phyloP scores from a whole-genome alignment of 257 asterid species.

The Gentiana macrophylla region DNA sequence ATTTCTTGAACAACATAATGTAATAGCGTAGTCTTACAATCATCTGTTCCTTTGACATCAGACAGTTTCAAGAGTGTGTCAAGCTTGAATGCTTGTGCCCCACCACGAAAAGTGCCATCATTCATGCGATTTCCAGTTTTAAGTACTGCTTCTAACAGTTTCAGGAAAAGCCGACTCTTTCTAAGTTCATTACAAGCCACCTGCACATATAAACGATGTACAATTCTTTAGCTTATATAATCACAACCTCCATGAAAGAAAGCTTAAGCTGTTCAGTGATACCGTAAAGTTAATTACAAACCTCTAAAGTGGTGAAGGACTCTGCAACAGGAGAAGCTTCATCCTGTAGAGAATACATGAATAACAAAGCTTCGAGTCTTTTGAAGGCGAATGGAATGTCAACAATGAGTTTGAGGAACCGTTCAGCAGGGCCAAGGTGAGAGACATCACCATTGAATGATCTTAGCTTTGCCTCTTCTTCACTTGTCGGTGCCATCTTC shows the following conservation, averaged over 20 bases:
- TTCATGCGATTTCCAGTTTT: conserved; percentile 97
- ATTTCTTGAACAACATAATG: conserved; percentile 92
- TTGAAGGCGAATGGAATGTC: conserved; percentile 80
- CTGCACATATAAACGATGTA: conserved; percentile 29
- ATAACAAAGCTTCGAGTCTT: conserved; percentile 63
- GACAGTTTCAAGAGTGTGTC: conserved; percentile 78
- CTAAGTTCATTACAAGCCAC: conserved; percentile 84
- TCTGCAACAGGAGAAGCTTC: conserved; percentile 56
- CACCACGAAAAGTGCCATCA: conserved; percentile 85
- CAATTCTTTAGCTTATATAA: neutral
- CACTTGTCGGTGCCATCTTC: conserved; percentile 71
- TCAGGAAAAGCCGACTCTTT: conserved; percentile 69
- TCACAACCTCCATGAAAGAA: neutral
- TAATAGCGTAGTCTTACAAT: conserved; percentile 63
- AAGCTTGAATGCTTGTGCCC: conserved; percentile 93
- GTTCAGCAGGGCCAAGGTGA: conserved; percentile 80
- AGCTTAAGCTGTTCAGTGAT: neutral
- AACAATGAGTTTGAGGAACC: conserved; percentile 53
- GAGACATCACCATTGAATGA: conserved; percentile 55
- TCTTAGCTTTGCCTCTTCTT: conserved; percentile 81
- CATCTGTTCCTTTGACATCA: conserved; percentile 86
- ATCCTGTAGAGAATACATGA: conserved; percentile 61
- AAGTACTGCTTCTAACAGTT: conserved; percentile 87
- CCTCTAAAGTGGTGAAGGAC: conserved; percentile 74
- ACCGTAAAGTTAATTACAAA: conserved; percentile 14